Base-by-base conservation (phyloP, 805 yeast species). In the Yarrowia sp. region DNA sequence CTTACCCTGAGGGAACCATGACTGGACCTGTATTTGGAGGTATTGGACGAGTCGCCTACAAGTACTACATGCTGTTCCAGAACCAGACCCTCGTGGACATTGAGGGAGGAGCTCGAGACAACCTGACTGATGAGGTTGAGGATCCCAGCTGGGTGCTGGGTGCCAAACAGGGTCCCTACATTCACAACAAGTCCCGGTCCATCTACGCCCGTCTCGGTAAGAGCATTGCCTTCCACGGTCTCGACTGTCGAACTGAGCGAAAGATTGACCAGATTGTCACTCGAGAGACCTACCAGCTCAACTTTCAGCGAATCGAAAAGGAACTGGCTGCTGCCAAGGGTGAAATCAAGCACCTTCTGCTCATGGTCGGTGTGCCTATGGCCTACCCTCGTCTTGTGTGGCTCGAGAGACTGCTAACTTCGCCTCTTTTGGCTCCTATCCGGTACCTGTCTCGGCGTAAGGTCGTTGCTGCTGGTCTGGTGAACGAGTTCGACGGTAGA, bases 171-270 rank as follows among this genome's bases (percentile, higher is more conserved):
- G 96, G 97, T 6, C 90, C 91, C 0, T 93, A 82, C 73, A 91
- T 93, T 72, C 78, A 81, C 19, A 86, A 89, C 72, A 79, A 76
- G 34, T 84, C 90, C 9, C 90, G 91, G 72, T 90, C 97, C 0
- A 76, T 86, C 4, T 90, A 85, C 75, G 83, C 91, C 10, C 82
- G 91, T 72, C 77, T 94, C 39, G 99, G 99, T 39, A 83, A 85
- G 30, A 85, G 86, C 34, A 83, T 91, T 70, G 89, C 86, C 0
- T 81, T 93, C 71, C 74, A 88, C 20, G 98, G 97, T 0, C 79
- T 95, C 13, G 99, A 94, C 78, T 94, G 98, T 75, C 86, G 99
- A 75, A 92, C 97, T 0, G 99, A 94, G 77, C 84, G 99, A 69
- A 86, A 85, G 55, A 79, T 86, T 70, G 80, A 83, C 30, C 83